Percentiles rank a stretch among this genome's conserved stretches.
Conservation (phyloP, 805 yeast genomes). For the Starmerella floris region DNA sequence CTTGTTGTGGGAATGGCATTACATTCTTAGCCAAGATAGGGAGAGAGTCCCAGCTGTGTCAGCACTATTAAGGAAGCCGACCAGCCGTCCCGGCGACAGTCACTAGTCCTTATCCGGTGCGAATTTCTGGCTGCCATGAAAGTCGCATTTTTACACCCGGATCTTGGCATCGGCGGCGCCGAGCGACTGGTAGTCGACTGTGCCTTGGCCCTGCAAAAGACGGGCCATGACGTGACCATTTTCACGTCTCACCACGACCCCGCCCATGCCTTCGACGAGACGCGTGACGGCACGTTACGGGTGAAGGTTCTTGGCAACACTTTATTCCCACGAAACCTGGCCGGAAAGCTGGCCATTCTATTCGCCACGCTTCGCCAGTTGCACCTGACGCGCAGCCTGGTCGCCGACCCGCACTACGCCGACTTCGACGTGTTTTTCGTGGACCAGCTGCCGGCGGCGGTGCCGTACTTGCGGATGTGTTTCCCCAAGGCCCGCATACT, state of each 20-base stretch:
- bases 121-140: slow-evolving; percentile 29
- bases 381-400: slow-evolving; percentile 40
- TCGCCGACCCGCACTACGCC: neutral
- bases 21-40: no score
- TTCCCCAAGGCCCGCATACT: slow-evolving; percentile 38
- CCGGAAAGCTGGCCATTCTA: slow-evolving; percentile 59
- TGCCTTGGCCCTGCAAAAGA: slow-evolving; percentile 68
- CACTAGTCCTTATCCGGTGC: no score
- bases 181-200: slow-evolving; percentile 94
- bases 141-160: slow-evolving; percentile 88
- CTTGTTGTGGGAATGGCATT: no score
- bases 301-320: slow-evolving; percentile 68
- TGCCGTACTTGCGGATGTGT: slow-evolving; percentile 47
- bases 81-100: no score
- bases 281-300: slow-evolving; percentile 40
- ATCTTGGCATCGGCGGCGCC: slow-evolving; percentile 94
- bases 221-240: slow-evolving; percentile 49
- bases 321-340: slow-evolving; percentile 57
- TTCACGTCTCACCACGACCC: slow-evolving; percentile 86
- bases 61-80: no score
- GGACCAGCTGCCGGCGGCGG: slow-evolving; percentile 76
- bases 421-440: slow-evolving; percentile 62
- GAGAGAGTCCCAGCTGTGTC: no score
- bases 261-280: slow-evolving; percentile 83
- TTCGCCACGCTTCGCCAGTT: slow-evolving; percentile 78